Percentiles rank a stretch among this genome's conserved stretches.
Evolutionary conservation across 129 eudicot genomes (phyloP).

Genomic region (Chrysanthemum makinoi): DNA sequence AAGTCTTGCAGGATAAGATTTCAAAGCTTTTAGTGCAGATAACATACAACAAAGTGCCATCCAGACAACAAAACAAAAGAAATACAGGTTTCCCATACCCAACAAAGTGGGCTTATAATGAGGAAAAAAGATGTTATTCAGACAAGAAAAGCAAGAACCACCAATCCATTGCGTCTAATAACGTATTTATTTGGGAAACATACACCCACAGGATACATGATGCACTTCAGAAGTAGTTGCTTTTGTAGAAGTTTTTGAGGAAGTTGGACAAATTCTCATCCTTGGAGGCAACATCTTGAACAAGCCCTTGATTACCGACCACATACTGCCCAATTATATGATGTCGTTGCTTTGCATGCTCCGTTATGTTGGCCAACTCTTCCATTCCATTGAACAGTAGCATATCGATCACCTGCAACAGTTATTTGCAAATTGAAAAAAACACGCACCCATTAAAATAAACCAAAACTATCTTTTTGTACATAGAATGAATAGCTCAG

Average conservation of each 20-base stretch:
- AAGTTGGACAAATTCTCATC: conserved; percentile 64
- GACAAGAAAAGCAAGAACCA: conserved; percentile 16
- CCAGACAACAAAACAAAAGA: neutral
- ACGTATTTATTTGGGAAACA: conserved; percentile 3
- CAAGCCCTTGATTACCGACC: conserved; percentile 58
- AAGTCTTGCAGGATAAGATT: conserved; percentile 4
- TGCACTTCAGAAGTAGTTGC: conserved; percentile 56
- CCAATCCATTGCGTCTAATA: neutral
- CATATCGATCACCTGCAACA: conserved; percentile 80
- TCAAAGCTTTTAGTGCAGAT: neutral
- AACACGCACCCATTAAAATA: neutral
- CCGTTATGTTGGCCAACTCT: conserved; percentile 65
- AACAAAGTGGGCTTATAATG: neutral
- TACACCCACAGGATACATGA: neutral
- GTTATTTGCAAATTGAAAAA: neutral
- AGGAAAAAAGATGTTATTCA: conserved; percentile 11
- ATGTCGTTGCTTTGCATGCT: conserved; percentile 94
- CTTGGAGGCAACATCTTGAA: conserved; percentile 53
- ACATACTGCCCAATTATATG: conserved; percentile 93
- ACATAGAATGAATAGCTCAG: neutral
- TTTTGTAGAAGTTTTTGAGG: conserved; percentile 72
- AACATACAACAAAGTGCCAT: neutral
- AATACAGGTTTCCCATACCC: neutral
- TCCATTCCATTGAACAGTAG: conserved; percentile 84
- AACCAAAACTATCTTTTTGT: neutral